Evolutionary conservation across 2,329 filamentous ascomycete genomes (phyloP), one percentile per base, ranked within the genome.

Genomic region (Acrocalymma vagum): DNA sequence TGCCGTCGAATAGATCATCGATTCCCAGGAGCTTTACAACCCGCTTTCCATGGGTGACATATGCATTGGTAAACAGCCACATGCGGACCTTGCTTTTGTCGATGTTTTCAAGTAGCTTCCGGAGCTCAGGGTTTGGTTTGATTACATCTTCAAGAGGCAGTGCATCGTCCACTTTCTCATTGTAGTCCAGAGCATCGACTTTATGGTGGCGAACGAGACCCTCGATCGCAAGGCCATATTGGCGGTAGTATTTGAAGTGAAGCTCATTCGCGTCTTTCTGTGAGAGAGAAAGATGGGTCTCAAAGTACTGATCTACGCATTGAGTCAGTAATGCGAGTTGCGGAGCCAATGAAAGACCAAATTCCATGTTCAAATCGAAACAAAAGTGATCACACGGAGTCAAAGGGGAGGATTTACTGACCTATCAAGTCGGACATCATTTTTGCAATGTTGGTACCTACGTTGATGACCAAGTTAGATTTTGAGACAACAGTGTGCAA

Each of bases 41-140:
- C 27, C 91, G 77, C 62, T 83, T 85, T 21, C 84, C 94, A 62
- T 99, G 94, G 22, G 79, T 97, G 51, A 95, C 77, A 62, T 99
- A 96, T 15, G 95, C 94, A 63, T 99, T 99, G 2, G 95, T 99
- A 60, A 99, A 87, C 2, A 99, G 83, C 94, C 95, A 99, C 20
- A 91, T 76, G 51, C 84, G 90, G 51, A 96, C 88, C 67, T 95
- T 95, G 60, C 76, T 82, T 44, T 72, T 86, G 71, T 99, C 92
- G 38, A 99, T 85, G 53, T 92, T 88, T 67, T 87, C 78, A 5
- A 99, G 83, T 29, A 99, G 72, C 60, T 81, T 77, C 33, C 90
- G 85, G 27, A 97, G 77, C 60, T 85, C 78, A 1, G 85, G 80
- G 58, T 95, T 84, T 0, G 90, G 89, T 63, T 85, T 86, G 65